Evolutionary conservation across 768 basidiomycete genomes (phyloP), one percentile per base, ranked within the genome.

Genomic region (Trametopsis cervina): DNA sequence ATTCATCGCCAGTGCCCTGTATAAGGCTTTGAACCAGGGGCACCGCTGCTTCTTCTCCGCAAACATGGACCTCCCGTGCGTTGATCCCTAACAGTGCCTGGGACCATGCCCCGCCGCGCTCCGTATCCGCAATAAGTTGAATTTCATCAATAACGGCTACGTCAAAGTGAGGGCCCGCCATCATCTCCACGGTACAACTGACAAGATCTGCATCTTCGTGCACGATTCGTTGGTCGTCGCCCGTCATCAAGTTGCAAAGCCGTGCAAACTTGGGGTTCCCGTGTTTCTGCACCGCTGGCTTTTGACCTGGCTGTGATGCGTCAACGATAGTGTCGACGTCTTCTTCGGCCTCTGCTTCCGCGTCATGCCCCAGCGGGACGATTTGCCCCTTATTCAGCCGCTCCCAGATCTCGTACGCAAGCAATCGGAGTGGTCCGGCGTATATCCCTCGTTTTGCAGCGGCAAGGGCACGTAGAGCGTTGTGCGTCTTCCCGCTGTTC

Each of bases 111-210:
- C 67, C 70, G 0, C 96, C 95, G 13, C 96, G 81, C 2, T 80
- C 69, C 0, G 72, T 65, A 63, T 97, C 91, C 0, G 77, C 77
- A 15, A 98, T 79, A 86, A 98, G 87, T 69, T 98, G 96, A 41
- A 99, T 97, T 69, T 98, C 95, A 63, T 97, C 96, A 39, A 99
- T 73, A 40, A 99, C 93, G 0, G 83, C 93, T 20, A 98, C 91
- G 44, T 95, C 90, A 40, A 41, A 56, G 15, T 41, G 53, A 2
- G 54, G 52, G 9, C 69, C 54, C 4, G 73, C 69, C 26, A 87
- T 63, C 94, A 98, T 99, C 72, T 99, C 96, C 56, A 97, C 85
- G 2, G 96, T 99, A 63, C 89, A 92, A 60, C 83, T 84, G n/a
- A 73, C 49, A 29, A 96, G 63, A 0, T 72, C 65, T 0, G 81